Percentiles rank a stretch among this genome's conserved stretches.
These are phyloP conservation scores for Diplodia sapinea DNA, from an alignment of 2,329 filamentous ascomycete species.

Conservation along the genomic window DNA sequence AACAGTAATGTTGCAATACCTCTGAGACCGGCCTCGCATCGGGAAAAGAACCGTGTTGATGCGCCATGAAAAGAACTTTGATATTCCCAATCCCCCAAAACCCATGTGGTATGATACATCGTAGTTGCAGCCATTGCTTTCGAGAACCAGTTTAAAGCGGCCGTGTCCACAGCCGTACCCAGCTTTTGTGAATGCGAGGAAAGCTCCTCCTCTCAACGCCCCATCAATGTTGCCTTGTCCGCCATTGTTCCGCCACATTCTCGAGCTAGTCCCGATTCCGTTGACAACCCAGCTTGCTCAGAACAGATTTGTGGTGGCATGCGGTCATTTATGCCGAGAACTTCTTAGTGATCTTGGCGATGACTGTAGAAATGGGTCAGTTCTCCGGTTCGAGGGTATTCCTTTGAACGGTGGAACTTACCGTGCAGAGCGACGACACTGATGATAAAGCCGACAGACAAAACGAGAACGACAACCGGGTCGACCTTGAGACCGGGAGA, in stretches of 20 bases:
- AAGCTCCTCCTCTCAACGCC: not conserved
- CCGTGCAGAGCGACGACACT: conserved; percentile 96
- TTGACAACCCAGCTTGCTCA: not conserved
- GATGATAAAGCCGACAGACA: conserved; percentile 98
- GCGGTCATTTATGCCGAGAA: conserved; percentile 29
- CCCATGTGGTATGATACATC: conserved; percentile 27
- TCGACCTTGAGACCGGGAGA: conserved; percentile 97
- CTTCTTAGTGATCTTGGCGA: conserved; percentile 32
- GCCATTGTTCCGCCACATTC: not conserved
- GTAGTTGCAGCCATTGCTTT: conserved; percentile 15
- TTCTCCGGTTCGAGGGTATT: not conserved
- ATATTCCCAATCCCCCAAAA: conserved; percentile 19
- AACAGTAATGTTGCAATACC: no score
- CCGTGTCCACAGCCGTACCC: not conserved
- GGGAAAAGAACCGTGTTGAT: not conserved
- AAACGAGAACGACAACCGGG: conserved; percentile 93
- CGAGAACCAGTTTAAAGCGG: not conserved
- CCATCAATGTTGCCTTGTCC: not conserved
- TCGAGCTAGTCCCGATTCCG: conserved; percentile 7
- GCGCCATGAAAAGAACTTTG: conserved; percentile 18
- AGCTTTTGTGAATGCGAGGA: not conserved
- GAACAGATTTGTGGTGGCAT: not conserved
- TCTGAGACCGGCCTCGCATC: no score
- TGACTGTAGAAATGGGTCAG: conserved; percentile 16
- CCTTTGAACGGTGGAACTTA: conserved; percentile 58